phyloP scores from a whole-genome alignment of 805 yeast genomes.

The Metschnikowia lunata region DNA sequence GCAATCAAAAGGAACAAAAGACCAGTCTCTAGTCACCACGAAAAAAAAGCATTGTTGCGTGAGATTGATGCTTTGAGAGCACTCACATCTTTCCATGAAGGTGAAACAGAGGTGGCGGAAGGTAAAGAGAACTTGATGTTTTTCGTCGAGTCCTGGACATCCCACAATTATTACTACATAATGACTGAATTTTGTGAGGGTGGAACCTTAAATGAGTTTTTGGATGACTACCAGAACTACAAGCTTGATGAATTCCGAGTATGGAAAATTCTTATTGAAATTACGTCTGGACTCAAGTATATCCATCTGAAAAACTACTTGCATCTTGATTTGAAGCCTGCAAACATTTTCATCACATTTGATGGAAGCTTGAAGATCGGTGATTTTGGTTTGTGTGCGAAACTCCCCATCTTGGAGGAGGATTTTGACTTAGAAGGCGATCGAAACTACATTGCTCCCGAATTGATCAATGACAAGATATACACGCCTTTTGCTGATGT shows the following conservation, averaged over 20 bases:
- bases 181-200: slow-evolving; percentile 96
- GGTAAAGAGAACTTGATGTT: slow-evolving; percentile 77
- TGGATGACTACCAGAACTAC: slow-evolving; percentile 68
- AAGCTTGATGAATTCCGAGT: slow-evolving; percentile 92
- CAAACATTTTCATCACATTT: slow-evolving; percentile 88
- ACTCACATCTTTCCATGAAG: slow-evolving; percentile 36
- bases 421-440: slow-evolving; percentile 94
- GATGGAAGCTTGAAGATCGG: slow-evolving; percentile 94
- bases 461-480: slow-evolving; percentile 72
- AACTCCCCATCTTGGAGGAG: slow-evolving; percentile 59
- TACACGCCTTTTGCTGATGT: slow-evolving; percentile 93
- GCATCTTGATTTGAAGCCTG: slow-evolving; percentile 92
- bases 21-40: slow-evolving; percentile 48
- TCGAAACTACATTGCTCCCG: slow-evolving; percentile 96
- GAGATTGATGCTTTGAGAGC: slow-evolving; percentile 69
- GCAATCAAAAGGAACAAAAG: slow-evolving; percentile 87
- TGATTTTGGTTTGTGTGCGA: slow-evolving; percentile 93
- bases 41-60: slow-evolving; percentile 58
- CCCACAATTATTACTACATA: slow-evolving; percentile 69
- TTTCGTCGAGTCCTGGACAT: slow-evolving; percentile 83
- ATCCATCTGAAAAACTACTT: slow-evolving; percentile 71
- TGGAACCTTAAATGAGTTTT: slow-evolving; percentile 79
- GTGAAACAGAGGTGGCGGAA: slow-evolving; percentile 43
- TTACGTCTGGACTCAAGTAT: slow-evolving; percentile 71
- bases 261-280: slow-evolving; percentile 91